These are phyloP conservation scores for Vigna radiata DNA, from an alignment of 306 rosid species.

Conservation along the genomic window DNA sequence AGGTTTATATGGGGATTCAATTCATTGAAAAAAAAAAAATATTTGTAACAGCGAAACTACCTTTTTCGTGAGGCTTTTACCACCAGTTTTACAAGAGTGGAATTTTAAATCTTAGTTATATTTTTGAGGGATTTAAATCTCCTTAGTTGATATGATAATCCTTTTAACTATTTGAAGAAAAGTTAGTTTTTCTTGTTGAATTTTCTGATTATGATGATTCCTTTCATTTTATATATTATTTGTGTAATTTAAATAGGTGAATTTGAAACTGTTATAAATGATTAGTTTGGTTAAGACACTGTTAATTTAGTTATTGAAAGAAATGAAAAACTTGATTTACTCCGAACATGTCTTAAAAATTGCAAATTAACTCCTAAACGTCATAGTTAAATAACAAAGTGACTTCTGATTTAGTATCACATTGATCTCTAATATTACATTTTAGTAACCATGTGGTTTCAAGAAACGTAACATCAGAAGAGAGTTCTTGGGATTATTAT, in stretches of 20 bases:
- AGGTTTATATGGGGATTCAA: slow-evolving; percentile 82
- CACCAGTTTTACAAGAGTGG: not conserved
- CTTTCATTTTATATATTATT: not conserved
- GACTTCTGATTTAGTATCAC: no score
- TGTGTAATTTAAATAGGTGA: not conserved
- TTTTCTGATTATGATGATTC: not conserved
- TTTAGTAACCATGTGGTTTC: no score
- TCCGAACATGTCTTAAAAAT: no score
- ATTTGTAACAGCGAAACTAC: not conserved
- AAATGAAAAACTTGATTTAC: no score
- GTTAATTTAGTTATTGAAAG: no score
- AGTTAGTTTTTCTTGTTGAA: not conserved
- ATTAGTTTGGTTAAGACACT: no score
- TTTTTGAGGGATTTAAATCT: not conserved
- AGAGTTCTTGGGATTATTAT: no score
- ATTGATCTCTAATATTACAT: no score
- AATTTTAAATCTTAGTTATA: not conserved
- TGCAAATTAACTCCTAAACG: no score
- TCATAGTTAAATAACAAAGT: no score
- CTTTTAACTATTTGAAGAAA: not conserved
- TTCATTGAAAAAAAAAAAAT: not conserved
- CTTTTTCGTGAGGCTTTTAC: not conserved
- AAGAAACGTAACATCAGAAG: no score
- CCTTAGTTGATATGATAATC: slow-evolving; percentile 1
- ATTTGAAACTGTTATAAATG: not conserved